Evolutionary conservation across 2,329 filamentous ascomycete genomes (phyloP).

Genomic region (Apiospora pterosperma): DNA sequence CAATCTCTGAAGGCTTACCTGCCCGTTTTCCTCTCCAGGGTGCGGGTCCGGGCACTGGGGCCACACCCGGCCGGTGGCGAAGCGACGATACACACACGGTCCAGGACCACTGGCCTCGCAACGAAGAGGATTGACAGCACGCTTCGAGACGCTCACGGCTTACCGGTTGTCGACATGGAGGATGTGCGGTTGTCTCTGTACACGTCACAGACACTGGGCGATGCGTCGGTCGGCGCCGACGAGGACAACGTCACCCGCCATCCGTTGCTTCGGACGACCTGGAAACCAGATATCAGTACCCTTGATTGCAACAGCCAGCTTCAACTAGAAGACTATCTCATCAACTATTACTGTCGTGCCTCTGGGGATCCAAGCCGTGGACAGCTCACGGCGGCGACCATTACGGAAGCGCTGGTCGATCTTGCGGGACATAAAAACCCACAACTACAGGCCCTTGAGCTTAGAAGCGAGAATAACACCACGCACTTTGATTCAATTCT

Average conservation of each 20-base stretch:
- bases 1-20: slow-evolving; percentile 5
- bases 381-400: slow-evolving; percentile 5
- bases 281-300: slow-evolving; percentile 15
- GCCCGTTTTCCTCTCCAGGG: slow-evolving; percentile 7
- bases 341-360: no score
- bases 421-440: background rate
- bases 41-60: no score
- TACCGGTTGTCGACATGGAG: slow-evolving; percentile 4
- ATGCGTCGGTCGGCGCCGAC: slow-evolving; percentile 9
- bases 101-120: slow-evolving; percentile 9
- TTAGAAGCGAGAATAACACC: no score
- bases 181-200: background rate
- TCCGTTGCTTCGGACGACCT: slow-evolving; percentile 10
- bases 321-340: slow-evolving; percentile 9
- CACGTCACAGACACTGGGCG: no score
- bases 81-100: slow-evolving; percentile 7
- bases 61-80: background rate
- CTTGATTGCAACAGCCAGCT: background rate
- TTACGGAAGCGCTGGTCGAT: background rate
- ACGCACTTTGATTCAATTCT: no score
- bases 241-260: slow-evolving; percentile 10
- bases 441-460: no score
- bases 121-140: slow-evolving; percentile 7
- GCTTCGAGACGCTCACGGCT: slow-evolving; percentile 7
- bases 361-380: no score